These are phyloP conservation scores for Coniella lustricola DNA, from an alignment of 2,329 filamentous ascomycete species.

Conservation along the genomic window DNA sequence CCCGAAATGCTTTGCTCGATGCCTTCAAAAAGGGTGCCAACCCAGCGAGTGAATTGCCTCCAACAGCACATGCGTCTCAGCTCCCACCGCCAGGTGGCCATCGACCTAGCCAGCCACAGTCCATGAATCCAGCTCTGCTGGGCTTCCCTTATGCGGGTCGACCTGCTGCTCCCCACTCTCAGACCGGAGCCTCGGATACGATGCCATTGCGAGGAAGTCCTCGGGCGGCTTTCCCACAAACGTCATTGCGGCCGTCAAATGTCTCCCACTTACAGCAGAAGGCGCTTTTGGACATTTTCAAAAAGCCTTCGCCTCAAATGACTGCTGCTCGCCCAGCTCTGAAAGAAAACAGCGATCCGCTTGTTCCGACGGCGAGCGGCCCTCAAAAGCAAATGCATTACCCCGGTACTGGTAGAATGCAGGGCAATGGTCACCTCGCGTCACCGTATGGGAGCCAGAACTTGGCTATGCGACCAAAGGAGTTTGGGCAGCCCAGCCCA, in stretches of 20 bases:
- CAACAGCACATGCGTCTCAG: constrained; percentile 7
- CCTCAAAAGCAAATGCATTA: constrained; percentile 19
- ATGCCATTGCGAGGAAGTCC: constrained; percentile 3
- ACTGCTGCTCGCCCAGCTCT: constrained; percentile 1
- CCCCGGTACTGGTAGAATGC: constrained; percentile 25
- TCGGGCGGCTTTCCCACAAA: constrained; percentile 4
- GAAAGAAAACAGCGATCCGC: constrained; percentile 9
- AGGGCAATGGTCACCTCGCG: constrained; percentile 23
- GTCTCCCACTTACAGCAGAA: constrained; percentile 37
- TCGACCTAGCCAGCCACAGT: constrained; percentile 14
- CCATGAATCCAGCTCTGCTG: constrained; percentile 6
- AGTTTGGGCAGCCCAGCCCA: not conserved
- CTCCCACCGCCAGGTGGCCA: constrained; percentile 12
- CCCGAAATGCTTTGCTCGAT: constrained; percentile 36
- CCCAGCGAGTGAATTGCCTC: constrained; percentile 16
- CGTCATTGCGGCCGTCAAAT: constrained; percentile 10
- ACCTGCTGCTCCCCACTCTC: not conserved
- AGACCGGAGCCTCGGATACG: not conserved
- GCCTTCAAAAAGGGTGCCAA: constrained; percentile 32
- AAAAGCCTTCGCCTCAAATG: constrained; percentile 28
- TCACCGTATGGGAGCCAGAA: constrained; percentile 9
- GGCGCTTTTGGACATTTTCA: constrained; percentile 48
- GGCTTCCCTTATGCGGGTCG: constrained; percentile 17
- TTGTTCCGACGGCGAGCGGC: constrained; percentile 3
- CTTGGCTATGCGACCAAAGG: constrained; percentile 4